A percentile compares a stretch with the other conserved stretches of the same genome.
These are phyloP conservation scores for Rhipidocladum racemiflorum DNA, from an alignment of 176 grass and related monocot species.

Conservation along the genomic window DNA sequence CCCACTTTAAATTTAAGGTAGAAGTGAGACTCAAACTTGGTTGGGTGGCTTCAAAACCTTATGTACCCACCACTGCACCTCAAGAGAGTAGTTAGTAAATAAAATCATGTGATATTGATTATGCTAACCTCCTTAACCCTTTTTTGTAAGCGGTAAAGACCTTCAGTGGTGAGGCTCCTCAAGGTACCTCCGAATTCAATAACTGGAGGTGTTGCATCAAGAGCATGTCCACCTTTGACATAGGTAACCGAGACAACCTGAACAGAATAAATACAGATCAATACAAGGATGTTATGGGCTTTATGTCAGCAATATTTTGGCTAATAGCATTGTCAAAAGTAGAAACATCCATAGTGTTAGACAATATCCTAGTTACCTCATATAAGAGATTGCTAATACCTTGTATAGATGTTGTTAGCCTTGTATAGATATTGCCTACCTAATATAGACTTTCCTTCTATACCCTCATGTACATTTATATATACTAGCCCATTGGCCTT, in stretches of 20 bases:
- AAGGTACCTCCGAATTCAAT: conserved; percentile 92
- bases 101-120: neutral
- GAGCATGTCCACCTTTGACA: conserved; percentile 58
- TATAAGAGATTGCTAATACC: too few species aligned
- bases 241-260: conserved; percentile 81
- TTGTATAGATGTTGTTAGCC: too few species aligned
- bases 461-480: too few species aligned
- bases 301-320: neutral
- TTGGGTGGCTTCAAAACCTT: too few species aligned
- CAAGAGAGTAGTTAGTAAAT: neutral
- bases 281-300: neutral
- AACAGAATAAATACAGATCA: conserved; percentile 29
- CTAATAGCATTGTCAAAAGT: neutral
- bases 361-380: too few species aligned
- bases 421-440: too few species aligned
- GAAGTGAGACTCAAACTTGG: too few species aligned
- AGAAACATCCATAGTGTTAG: neutral
- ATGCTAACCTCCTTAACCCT: conserved; percentile 64
- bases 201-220: conserved; percentile 49
- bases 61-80: too few species aligned
- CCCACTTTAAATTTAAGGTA: too few species aligned
- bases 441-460: too few species aligned
- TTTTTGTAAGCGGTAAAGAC: conserved; percentile 57
- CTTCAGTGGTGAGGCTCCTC: conserved; percentile 87
- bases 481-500: too few species aligned